These are phyloP conservation scores for Rhododendron williamsianum DNA, from an alignment of 148 eudicot genomes.

Conservation along the genomic window DNA sequence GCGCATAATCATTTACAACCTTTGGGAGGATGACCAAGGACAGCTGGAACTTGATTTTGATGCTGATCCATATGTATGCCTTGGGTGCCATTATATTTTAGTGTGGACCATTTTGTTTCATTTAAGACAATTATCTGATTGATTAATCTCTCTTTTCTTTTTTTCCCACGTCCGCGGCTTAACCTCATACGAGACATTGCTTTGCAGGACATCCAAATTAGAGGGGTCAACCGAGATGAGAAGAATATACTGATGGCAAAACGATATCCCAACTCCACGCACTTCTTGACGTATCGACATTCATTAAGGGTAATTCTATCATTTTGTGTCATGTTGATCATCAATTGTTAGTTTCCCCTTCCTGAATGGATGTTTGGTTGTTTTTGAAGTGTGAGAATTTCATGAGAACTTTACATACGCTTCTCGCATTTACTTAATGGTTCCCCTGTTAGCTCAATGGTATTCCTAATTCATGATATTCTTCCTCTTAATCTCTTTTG, in stretches of 20 bases:
- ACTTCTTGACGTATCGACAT: constrained; percentile 80
- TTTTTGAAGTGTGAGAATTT: neutral
- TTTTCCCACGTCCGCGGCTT: neutral
- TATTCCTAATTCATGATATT: neutral
- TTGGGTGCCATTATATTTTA: neutral
- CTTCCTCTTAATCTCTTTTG: neutral
- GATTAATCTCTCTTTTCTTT: neutral
- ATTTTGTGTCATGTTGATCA: neutral
- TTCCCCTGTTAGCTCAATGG: neutral
- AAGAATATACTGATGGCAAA: constrained; percentile 74
- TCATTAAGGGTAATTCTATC: constrained; percentile 69
- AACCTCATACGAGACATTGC: neutral
- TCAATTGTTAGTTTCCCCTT: neutral
- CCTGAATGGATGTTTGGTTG: neutral
- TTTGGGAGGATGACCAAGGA: constrained; percentile 97
- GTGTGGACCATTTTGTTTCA: constrained; percentile 6
- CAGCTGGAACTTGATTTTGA: constrained; percentile 75
- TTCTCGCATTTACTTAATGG: neutral
- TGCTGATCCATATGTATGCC: constrained; percentile 65
- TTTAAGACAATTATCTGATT: neutral
- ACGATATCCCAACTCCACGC: constrained; percentile 64
- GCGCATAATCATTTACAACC: constrained; percentile 78
- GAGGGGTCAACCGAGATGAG: constrained; percentile 85
- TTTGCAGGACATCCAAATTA: constrained; percentile 81
- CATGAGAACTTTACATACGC: neutral